These are phyloP conservation scores for Amborella trichopoda DNA, from an alignment of 164 flowering plant genomes.

Conservation along the genomic window DNA sequence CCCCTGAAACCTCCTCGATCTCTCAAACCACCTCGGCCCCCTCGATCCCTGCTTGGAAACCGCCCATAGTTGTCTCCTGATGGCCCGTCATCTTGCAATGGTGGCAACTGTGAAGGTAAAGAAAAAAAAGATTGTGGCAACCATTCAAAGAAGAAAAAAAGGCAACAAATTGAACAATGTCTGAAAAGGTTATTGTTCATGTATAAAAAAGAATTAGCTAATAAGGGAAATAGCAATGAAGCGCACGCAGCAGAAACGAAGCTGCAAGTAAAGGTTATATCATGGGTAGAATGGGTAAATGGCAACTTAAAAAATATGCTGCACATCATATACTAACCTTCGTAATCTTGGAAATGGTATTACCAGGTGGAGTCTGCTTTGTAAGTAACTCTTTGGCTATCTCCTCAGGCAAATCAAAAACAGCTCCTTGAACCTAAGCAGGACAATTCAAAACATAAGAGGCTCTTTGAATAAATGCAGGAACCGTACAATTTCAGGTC, in stretches of 20 bases:
- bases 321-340: slow-evolving; percentile 63
- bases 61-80: slow-evolving; percentile 72
- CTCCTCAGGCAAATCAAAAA: slow-evolving; percentile 97
- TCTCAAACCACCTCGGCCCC: slow-evolving; percentile 38
- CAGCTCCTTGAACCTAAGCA: slow-evolving; percentile 87
- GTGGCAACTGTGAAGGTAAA: slow-evolving; percentile 55
- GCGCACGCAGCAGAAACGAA: too few species aligned
- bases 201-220: too few species aligned
- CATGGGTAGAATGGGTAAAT: too few species aligned
- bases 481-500: too few species aligned
- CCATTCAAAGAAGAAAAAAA: too few species aligned
- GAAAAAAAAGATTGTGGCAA: too few species aligned
- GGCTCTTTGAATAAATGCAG: too few species aligned
- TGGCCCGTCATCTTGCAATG: slow-evolving; percentile 97
- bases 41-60: slow-evolving; percentile 51
- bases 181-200: too few species aligned
- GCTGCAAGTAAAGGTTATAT: too few species aligned
- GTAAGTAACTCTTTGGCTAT: slow-evolving; percentile 74
- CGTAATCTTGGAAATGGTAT: slow-evolving; percentile 54
- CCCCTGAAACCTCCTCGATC: slow-evolving; percentile 36
- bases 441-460: neutral
- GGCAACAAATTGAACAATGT: too few species aligned
- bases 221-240: too few species aligned
- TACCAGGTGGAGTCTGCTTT: slow-evolving; percentile 65
- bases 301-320: too few species aligned